phyloP scores from a whole-genome alignment of 2,329 filamentous ascomycete species.

The Colletotrichum lupini region DNA sequence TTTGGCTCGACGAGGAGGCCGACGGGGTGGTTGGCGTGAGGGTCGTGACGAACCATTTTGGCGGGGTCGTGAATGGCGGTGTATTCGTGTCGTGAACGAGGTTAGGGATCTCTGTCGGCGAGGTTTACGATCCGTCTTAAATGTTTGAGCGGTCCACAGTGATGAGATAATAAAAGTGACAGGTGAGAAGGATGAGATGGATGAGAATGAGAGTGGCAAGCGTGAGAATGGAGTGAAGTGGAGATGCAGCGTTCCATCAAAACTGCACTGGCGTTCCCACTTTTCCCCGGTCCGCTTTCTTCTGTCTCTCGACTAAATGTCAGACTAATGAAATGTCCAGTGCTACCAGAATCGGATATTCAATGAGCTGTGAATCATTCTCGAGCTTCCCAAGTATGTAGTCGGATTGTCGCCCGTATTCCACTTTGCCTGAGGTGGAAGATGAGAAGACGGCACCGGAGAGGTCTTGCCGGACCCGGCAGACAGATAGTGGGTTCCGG shows the following conservation, averaged over 20 bases:
- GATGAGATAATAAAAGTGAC: background rate
- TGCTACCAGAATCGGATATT: background rate
- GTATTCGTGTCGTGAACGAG: background rate
- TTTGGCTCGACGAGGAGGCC: conserved; percentile 5
- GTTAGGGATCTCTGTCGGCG: no score
- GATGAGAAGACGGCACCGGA: background rate
- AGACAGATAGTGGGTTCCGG: background rate
- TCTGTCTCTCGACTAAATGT: background rate
- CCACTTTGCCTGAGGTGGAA: background rate
- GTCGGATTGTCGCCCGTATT: background rate
- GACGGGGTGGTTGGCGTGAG: background rate
- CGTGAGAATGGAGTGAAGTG: background rate
- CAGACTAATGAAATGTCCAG: background rate
- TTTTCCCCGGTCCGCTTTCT: background rate
- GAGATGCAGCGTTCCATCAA: background rate
- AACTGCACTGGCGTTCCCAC: background rate
- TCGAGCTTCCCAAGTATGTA: background rate
- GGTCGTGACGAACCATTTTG: conserved; percentile 2
- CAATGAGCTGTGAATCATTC: background rate
- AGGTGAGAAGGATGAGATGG: background rate
- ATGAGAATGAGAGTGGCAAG: background rate
- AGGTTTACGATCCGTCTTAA: background rate
- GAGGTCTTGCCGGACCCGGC: background rate
- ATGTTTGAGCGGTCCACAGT: background rate
- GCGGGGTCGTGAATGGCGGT: background rate